A percentile compares a stretch with the other conserved stretches of the same genome.
These are phyloP conservation scores for Lactarius psammicola DNA, from an alignment of 768 basidiomycete species.

Conservation along the genomic window DNA sequence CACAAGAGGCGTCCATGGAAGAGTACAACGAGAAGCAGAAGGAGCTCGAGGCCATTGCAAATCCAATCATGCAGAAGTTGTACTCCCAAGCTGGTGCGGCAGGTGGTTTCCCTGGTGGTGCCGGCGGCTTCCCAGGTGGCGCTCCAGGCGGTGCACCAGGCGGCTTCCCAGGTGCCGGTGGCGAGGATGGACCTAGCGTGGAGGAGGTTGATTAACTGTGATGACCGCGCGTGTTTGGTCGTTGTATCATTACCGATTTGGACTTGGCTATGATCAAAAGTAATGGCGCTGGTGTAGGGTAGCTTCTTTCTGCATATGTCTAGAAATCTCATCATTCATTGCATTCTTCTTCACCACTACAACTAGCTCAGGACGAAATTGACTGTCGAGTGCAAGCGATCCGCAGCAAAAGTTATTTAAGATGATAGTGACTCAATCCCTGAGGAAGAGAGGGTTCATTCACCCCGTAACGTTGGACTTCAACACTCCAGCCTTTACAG, in stretches of 20 bases:
- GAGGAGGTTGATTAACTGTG: slow-evolving; percentile 79
- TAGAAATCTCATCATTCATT: slow-evolving; percentile 25
- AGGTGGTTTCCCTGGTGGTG: slow-evolving; percentile 41
- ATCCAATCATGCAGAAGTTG: slow-evolving; percentile 70
- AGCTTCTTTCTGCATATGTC: slow-evolving; percentile 24
- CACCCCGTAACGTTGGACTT: slow-evolving; percentile 32
- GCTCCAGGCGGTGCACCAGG: slow-evolving; percentile 62
- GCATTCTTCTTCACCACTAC: slow-evolving; percentile 7
- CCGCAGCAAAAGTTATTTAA: too few relatives aligned
- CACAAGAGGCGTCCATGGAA: slow-evolving; percentile 89
- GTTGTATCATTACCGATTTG: slow-evolving; percentile 27
- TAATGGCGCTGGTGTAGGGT: slow-evolving; percentile 27
- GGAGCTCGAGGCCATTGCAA: slow-evolving; percentile 84
- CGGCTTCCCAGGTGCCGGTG: slow-evolving; percentile 48
- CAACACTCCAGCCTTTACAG: slow-evolving; percentile 45
- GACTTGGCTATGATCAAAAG: slow-evolving; percentile 28
- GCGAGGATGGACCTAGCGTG: slow-evolving; percentile 84
- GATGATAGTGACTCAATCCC: too few relatives aligned
- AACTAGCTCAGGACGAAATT: not conserved
- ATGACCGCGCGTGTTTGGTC: slow-evolving; percentile 25
- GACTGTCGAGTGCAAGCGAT: too few relatives aligned
- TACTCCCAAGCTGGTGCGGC: slow-evolving; percentile 59
- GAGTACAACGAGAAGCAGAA: slow-evolving; percentile 93
- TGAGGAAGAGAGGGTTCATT: not conserved
- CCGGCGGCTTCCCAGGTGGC: slow-evolving; percentile 40